A percentile compares a stretch with the other conserved stretches of the same genome.
phyloP scores from a whole-genome alignment of 148 eudicot genomes.

The Nyssa sinensis region DNA sequence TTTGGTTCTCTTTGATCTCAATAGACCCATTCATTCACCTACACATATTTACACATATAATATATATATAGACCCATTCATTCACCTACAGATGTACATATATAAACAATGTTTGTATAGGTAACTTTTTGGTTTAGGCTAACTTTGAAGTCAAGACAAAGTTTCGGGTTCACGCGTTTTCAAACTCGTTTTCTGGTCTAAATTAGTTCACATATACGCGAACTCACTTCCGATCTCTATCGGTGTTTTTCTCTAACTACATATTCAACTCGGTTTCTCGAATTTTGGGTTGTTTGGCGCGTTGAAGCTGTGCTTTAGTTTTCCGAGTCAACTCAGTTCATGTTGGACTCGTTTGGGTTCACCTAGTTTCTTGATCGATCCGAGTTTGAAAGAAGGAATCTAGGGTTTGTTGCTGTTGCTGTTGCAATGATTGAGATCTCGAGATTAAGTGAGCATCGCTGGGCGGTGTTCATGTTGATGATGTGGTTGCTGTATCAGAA shows the following conservation, averaged over 20 bases:
- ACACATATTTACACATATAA: no score
- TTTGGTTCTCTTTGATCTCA: background rate
- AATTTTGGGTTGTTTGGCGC: slow-evolving; percentile 1
- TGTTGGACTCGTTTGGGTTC: slow-evolving; percentile 14
- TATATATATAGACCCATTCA: background rate
- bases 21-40: background rate
- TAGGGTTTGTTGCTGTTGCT: background rate
- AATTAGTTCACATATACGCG: background rate
- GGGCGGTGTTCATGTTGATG: slow-evolving; percentile 30
- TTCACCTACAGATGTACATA: background rate
- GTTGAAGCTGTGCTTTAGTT: background rate
- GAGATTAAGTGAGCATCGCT: slow-evolving; percentile 29
- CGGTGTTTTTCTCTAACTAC: no score
- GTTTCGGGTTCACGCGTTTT: background rate
- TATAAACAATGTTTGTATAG: background rate
- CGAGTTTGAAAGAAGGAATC: background rate
- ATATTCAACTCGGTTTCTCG: background rate
- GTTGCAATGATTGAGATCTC: slow-evolving; percentile 38
- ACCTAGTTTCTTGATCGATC: background rate
- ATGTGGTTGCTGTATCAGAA: slow-evolving; percentile 25
- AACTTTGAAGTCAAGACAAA: background rate
- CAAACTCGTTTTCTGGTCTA: slow-evolving; percentile 2
- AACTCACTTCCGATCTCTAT: background rate
- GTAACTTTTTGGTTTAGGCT: background rate
- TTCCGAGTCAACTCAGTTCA: slow-evolving; percentile 18